Percentiles rank a stretch among this genome's conserved stretches.
Evolutionary conservation across 1,139 yeast species (phyloP).

Genomic region (Debaryomyces subglobosus): DNA sequence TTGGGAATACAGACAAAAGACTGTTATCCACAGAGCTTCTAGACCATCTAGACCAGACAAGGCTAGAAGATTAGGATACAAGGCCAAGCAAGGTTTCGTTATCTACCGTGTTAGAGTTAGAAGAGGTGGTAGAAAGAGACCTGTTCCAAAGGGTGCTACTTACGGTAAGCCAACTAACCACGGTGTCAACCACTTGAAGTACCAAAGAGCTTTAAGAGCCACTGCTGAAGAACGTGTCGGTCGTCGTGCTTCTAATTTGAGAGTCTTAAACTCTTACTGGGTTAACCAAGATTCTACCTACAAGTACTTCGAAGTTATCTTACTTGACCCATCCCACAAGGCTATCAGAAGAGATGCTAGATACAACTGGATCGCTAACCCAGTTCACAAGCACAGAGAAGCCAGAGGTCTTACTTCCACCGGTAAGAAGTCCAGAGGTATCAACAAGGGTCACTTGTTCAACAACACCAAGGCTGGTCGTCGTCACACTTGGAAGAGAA

Average conservation of each 20-base stretch:
- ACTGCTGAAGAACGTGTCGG: constrained; percentile 99
- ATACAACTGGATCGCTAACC: constrained; percentile 99
- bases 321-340: constrained; percentile 96
- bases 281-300: constrained; percentile 98
- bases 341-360: constrained; percentile 99
- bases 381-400: constrained; percentile 99
- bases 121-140: constrained; percentile 99
- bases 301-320: constrained; percentile 98
- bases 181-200: constrained; percentile 99
- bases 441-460: constrained; percentile 99
- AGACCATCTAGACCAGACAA: constrained; percentile 99
- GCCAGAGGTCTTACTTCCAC: constrained; percentile 98
- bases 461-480: constrained; percentile 98
- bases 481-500: constrained; percentile 99
- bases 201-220: constrained; percentile 97
- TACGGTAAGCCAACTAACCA: constrained; percentile 99
- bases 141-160: constrained; percentile 99
- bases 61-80: constrained; percentile 99
- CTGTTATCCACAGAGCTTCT: constrained; percentile 97
- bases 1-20: constrained; percentile 99
- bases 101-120: constrained; percentile 99
- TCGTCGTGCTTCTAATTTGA: constrained; percentile 97
- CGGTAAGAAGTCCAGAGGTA: constrained; percentile 99
- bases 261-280: constrained; percentile 99
- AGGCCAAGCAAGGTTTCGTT: constrained; percentile 99